Evolutionary conservation across 176 grass and related monocot species (phyloP).

Genomic region (Carex kokanica): DNA sequence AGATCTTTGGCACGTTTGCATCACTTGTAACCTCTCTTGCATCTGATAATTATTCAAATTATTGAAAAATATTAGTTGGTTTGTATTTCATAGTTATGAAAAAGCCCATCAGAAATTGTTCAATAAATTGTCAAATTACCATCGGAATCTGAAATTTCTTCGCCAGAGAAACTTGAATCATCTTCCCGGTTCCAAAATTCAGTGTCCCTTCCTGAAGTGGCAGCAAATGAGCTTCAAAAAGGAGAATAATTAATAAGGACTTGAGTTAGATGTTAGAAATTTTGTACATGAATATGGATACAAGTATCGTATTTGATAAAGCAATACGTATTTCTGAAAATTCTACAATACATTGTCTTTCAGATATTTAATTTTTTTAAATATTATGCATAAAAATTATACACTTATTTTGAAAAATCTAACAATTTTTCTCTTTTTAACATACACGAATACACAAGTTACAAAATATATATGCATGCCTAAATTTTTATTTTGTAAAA

Average conservation of each 20-base stretch:
- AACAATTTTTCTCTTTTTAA: not conserved
- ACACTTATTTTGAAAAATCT: not conserved
- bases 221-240: slow-evolving; percentile 48
- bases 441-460: not conserved
- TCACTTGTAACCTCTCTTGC: slow-evolving; percentile 38
- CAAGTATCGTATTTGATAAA: not conserved
- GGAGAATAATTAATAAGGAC: slow-evolving; percentile 19
- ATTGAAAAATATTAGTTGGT: not conserved
- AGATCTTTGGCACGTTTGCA: slow-evolving; percentile 44
- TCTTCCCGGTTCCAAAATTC: slow-evolving; percentile 93
- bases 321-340: not conserved
- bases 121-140: slow-evolving; percentile 38
- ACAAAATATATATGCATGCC: not conserved
- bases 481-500: too few species aligned
- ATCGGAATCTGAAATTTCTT: slow-evolving; percentile 91
- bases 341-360: not conserved
- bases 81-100: not conserved
- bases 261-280: not conserved
- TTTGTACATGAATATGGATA: not conserved
- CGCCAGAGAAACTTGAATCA: slow-evolving; percentile 53
- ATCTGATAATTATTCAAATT: slow-evolving; percentile 33
- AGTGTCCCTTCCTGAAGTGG: slow-evolving; percentile 38
- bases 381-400: not conserved
- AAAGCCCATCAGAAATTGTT: not conserved
- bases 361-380: not conserved